Percentiles rank a stretch among this genome's conserved stretches.
Conservation (phyloP, 2,329 filamentous ascomycete genomes). For the Eutypa lata region DNA sequence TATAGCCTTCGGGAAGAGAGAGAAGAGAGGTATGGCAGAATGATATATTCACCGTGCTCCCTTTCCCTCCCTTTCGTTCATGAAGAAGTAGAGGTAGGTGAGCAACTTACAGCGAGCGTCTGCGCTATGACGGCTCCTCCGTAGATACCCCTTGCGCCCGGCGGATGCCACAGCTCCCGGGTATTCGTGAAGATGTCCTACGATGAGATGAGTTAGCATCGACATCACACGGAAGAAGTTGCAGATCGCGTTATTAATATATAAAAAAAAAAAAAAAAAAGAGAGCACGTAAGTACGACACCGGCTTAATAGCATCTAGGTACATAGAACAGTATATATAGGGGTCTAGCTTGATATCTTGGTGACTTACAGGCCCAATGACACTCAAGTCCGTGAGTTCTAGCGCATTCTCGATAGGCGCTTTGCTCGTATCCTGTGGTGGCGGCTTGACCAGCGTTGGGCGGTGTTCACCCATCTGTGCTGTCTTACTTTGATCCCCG, state of each 20-base stretch:
- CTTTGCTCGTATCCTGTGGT: constrained; percentile 66
- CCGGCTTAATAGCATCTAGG: too few species aligned
- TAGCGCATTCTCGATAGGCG: constrained; percentile 83
- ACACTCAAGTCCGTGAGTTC: constrained; percentile 78
- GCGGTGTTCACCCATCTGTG: constrained; percentile 25
- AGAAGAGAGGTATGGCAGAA: too few species aligned
- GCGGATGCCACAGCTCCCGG: constrained; percentile 85
- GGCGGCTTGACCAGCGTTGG: constrained; percentile 72
- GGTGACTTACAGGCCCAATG: constrained; percentile 62
- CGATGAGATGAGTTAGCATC: background rate
- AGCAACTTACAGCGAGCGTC: constrained; percentile 31
- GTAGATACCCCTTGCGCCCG: constrained; percentile 88
- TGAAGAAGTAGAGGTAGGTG: too few species aligned
- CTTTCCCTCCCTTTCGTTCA: background rate
- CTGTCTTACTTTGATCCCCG: background rate
- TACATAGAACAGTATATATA: too few species aligned
- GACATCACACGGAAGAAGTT: too few species aligned
- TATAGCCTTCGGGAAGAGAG: background rate
- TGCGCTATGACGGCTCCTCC: constrained; percentile 93
- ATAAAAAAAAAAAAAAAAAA: too few species aligned
- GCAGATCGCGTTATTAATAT: too few species aligned
- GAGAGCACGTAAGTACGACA: too few species aligned
- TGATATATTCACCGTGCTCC: background rate
- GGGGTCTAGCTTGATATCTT: background rate
- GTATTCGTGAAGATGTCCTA: constrained; percentile 95